These are phyloP conservation scores for Psilocybe cyanescens DNA, from an alignment of 768 basidiomycete genomes.

Conservation along the genomic window DNA sequence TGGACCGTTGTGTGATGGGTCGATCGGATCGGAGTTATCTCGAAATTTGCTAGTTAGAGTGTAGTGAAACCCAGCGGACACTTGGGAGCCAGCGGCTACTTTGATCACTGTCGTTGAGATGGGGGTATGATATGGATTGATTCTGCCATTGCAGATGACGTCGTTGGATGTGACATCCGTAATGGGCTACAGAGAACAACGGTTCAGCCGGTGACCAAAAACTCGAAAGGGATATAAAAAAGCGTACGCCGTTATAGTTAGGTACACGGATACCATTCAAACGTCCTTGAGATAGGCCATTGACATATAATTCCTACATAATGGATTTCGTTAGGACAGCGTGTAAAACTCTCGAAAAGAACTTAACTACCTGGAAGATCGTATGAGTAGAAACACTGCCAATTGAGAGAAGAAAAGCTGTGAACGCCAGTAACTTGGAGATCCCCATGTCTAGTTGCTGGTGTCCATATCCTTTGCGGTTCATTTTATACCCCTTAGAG, in stretches of 20 bases:
- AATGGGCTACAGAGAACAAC: slow-evolving; percentile 45
- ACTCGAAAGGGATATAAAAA: not conserved
- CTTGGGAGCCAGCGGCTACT: slow-evolving; percentile 52
- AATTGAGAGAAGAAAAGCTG: slow-evolving; percentile 31
- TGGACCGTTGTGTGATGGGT: slow-evolving; percentile 54
- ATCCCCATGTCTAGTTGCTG: slow-evolving; percentile 25
- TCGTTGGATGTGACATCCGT: slow-evolving; percentile 58
- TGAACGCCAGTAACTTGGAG: slow-evolving; percentile 15
- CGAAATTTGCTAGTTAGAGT: slow-evolving; percentile 43
- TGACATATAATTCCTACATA: slow-evolving; percentile 49
- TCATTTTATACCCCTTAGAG: not conserved
- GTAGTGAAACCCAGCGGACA: slow-evolving; percentile 57
- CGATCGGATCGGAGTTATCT: slow-evolving; percentile 50
- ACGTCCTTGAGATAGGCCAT: slow-evolving; percentile 50
- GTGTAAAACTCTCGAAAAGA: not conserved
- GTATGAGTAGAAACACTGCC: slow-evolving; percentile 47
- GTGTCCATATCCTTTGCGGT: not conserved
- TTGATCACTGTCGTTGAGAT: slow-evolving; percentile 46
- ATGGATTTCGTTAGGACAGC: not conserved
- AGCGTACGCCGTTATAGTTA: slow-evolving; percentile 44
- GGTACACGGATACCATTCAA: slow-evolving; percentile 44
- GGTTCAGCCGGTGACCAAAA: not conserved
- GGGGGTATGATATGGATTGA: slow-evolving; percentile 54
- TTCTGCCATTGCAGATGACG: slow-evolving; percentile 62
- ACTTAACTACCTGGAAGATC: slow-evolving; percentile 48